phyloP scores from a whole-genome alignment of 305 asterid species.

The Fraxinus paxiana region DNA sequence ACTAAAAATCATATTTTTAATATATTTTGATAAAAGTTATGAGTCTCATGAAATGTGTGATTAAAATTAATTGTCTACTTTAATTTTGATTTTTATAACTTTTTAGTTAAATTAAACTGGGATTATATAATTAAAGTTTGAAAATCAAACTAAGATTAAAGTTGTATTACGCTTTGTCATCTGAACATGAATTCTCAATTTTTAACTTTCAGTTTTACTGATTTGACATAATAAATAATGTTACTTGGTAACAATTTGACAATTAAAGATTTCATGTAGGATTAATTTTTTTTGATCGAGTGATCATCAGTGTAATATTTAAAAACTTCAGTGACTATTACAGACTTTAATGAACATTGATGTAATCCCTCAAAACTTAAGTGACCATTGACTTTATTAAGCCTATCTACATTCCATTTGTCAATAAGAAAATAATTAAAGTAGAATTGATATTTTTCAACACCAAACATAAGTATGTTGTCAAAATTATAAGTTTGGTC shows the following conservation, averaged over 20 bases:
- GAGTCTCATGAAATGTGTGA: not conserved
- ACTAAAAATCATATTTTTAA: no score
- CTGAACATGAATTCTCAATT: not conserved
- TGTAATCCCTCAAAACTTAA: not conserved
- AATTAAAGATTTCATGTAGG: not conserved
- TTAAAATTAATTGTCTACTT: no score
- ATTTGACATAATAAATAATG: not conserved
- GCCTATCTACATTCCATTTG: not conserved
- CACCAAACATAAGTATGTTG: not conserved
- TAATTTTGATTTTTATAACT: no score
- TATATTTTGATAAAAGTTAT: not conserved
- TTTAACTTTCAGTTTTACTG: not conserved
- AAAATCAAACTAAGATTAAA: no score
- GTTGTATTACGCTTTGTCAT: no score
- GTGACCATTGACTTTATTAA: not conserved
- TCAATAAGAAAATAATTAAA: not conserved
- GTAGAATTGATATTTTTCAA: not conserved
- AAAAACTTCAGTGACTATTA: no score
- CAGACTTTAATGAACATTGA: not conserved
- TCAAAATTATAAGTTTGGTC: not conserved
- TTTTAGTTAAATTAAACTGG: no score
- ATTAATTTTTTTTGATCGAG: not conserved
- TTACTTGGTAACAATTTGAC: not conserved
- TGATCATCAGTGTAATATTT: not conserved
- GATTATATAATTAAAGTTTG: no score